phyloP scores from a whole-genome alignment of 2,329 filamentous ascomycete genomes.

The Fusarium caatingaense region DNA sequence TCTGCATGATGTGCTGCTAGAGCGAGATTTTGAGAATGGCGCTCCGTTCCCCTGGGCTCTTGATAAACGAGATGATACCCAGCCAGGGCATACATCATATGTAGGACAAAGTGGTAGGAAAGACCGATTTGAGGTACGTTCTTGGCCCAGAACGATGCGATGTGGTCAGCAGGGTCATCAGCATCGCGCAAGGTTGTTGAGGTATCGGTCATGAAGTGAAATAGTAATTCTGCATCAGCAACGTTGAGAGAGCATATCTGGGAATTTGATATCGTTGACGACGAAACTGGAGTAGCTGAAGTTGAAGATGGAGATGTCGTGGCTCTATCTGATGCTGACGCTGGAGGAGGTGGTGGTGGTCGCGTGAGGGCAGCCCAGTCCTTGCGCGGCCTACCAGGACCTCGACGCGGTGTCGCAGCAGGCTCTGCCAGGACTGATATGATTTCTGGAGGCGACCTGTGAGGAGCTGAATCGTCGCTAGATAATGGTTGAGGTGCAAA shows the following conservation, averaged over 20 bases:
- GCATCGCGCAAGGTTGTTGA: conserved; percentile 40
- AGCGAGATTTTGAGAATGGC: conserved; percentile 28
- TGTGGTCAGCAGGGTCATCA: conserved; percentile 29
- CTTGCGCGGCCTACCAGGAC: conserved; percentile 48
- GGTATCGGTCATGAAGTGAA: conserved; percentile 46
- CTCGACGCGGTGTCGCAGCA: conserved; percentile 40
- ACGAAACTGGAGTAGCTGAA: conserved; percentile 38
- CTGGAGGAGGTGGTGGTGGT: conserved; percentile 28
- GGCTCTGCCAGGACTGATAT: conserved; percentile 31
- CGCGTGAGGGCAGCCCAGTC: conserved; percentile 46
- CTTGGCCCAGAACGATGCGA: conserved; percentile 45
- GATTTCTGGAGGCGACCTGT: conserved; percentile 29
- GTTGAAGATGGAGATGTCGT: conserved; percentile 42
- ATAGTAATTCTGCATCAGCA: conserved; percentile 47
- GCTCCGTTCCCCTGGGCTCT: conserved; percentile 36
- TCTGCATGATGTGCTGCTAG: conserved; percentile 45
- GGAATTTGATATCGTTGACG: conserved; percentile 38
- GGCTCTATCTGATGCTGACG: conserved; percentile 35
- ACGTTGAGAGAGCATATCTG: conserved; percentile 42
- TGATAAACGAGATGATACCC: conserved; percentile 45
- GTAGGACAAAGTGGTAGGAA: conserved; percentile 46
- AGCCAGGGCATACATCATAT: conserved; percentile 46
- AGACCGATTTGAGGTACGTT: conserved; percentile 48
- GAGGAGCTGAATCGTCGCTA: conserved; percentile 34
- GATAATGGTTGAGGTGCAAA: conserved; percentile 40